Percentiles rank a stretch among this genome's conserved stretches.
Conservation (phyloP, 768 basidiomycete genomes). For the Auricularia sp. region DNA sequence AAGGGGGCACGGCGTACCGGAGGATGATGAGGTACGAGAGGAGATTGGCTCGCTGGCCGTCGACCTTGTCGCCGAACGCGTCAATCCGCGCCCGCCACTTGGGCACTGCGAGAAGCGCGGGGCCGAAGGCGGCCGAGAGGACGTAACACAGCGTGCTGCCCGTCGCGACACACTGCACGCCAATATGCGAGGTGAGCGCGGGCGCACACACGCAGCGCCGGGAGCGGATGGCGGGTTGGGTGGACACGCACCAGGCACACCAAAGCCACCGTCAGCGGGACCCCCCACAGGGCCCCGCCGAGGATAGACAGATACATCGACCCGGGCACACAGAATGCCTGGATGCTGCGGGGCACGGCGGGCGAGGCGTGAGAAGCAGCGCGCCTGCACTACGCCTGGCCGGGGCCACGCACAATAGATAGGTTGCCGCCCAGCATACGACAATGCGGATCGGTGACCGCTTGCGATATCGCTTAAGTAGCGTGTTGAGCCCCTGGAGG, state of each 20-base stretch:
- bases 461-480: constrained; percentile 86
- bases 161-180: constrained; percentile 65
- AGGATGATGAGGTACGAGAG: constrained; percentile 91
- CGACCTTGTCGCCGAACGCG: constrained; percentile 70
- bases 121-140: constrained; percentile 85
- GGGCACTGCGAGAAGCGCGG: constrained; percentile 79
- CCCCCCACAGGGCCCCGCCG: constrained; percentile 92
- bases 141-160: constrained; percentile 90
- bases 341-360: constrained; percentile 44
- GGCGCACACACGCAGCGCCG: background rate
- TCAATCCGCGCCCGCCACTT: constrained; percentile 77
- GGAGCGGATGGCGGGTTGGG: background rate
- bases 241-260: constrained; percentile 51
- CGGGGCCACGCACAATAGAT: constrained; percentile 70
- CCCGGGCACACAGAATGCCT: constrained; percentile 92
- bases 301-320: constrained; percentile 98
- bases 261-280: constrained; percentile 75
- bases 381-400: constrained; percentile 3
- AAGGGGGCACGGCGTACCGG: constrained; percentile 13
- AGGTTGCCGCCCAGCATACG: constrained; percentile 78
- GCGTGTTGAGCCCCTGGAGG: constrained; percentile 71
- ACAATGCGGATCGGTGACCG: constrained; percentile 80
- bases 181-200: background rate
- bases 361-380: background rate
- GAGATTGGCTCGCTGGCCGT: constrained; percentile 70